Conservation (phyloP, 441 rosid species). For the Eutrema salsugineum region DNA sequence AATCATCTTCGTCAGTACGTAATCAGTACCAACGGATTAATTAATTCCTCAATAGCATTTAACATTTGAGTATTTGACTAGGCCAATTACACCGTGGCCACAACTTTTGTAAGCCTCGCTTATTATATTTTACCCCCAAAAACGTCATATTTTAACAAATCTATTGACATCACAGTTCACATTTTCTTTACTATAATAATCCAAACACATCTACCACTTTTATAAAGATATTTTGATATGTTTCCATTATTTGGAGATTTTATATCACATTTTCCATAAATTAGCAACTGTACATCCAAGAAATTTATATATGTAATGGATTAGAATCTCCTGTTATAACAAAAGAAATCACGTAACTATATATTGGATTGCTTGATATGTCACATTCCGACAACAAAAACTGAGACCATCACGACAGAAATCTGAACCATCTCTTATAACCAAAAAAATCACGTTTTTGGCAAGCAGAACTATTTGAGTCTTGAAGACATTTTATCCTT, state of each 20-base stretch:
- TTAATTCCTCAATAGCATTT: not conserved
- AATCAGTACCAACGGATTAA: not conserved
- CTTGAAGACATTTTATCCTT: not conserved
- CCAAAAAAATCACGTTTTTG: not conserved
- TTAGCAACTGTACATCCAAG: not conserved
- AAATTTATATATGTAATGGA: not conserved
- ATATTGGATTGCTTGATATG: not conserved
- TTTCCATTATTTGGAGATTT: not conserved
- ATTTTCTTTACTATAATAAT: not conserved
- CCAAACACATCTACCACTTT: not conserved
- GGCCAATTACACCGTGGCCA: not conserved
- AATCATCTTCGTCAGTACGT: not conserved
- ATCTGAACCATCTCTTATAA: not conserved
- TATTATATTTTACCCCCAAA: not conserved
- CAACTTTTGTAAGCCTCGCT: not conserved
- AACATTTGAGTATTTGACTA: not conserved
- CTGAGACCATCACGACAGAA: not conserved
- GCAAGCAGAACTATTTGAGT: not conserved
- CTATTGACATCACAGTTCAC: conserved; percentile 4
- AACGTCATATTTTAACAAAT: conserved; percentile 12
- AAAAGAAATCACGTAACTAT: no score
- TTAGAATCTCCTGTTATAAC: no score
- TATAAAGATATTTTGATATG: not conserved
- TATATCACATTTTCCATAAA: not conserved
- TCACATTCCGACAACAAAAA: not conserved